Conservation (phyloP, 345 rosid genomes). For the Ricinus communis region DNA sequence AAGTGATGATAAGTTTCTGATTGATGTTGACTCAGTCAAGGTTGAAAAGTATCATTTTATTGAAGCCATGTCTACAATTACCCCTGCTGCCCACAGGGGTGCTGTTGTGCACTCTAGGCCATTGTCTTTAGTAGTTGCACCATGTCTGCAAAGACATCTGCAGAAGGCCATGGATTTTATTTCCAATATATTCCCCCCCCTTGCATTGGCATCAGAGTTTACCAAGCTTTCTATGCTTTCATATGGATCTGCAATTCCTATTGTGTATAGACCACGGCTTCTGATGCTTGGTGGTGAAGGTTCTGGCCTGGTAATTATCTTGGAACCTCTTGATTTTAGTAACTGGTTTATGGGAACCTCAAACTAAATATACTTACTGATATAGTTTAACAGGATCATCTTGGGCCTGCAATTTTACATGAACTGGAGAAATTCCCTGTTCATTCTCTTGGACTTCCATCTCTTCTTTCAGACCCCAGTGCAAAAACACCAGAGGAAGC, state of each 20-base stretch:
- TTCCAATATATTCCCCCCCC: constrained; percentile 75
- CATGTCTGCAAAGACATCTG: constrained; percentile 85
- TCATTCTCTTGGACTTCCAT: constrained; percentile 94
- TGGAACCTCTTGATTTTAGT: constrained; percentile 22
- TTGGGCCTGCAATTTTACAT: constrained; percentile 96
- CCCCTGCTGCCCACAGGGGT: constrained; percentile 99
- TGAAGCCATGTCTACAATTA: constrained; percentile 94
- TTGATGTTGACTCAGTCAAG: constrained; percentile 86
- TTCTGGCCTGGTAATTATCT: constrained; percentile 88
- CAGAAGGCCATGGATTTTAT: constrained; percentile 66
- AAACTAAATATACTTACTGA: constrained; percentile 69
- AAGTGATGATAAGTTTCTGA: constrained; percentile 89
- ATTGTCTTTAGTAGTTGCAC: constrained; percentile 85
- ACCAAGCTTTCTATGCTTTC: constrained; percentile 92
- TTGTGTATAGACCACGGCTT: constrained; percentile 94
- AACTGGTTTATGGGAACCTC: constrained; percentile 26
- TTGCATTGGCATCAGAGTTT: constrained; percentile 65
- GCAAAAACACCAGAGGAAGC: constrained; percentile 99
- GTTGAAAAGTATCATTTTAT: constrained; percentile 88
- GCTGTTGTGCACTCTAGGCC: constrained; percentile 95
- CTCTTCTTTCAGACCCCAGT: constrained; percentile 98
- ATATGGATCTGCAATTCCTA: constrained; percentile 87
- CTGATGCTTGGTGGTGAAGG: constrained; percentile 81
- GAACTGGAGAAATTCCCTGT: constrained; percentile 97
- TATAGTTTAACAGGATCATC: constrained; percentile 92